These are phyloP conservation scores for Paramecium tetraurelia DNA, from an alignment of 73 alveolate species.

Conservation along the genomic window DNA sequence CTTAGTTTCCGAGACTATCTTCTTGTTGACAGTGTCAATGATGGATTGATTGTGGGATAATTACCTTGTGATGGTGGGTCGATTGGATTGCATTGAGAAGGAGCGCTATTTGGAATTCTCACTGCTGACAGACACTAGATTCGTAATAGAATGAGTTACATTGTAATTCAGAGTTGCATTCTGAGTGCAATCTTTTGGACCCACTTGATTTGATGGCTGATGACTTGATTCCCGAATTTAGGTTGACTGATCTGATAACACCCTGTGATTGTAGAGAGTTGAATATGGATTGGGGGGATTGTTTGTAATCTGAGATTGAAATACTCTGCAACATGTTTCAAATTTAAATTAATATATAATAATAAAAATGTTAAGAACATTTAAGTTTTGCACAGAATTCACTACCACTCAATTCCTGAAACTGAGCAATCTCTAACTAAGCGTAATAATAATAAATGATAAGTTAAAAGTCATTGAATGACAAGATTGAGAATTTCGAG, in stretches of 20 bases:
- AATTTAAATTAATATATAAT: neutral
- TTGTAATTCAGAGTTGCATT: neutral
- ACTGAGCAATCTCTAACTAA: neutral
- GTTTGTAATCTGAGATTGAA: neutral
- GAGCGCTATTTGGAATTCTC: neutral
- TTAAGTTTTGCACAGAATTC: neutral
- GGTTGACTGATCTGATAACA: neutral
- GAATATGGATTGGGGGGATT: neutral
- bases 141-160: no score
- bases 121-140: constrained; percentile 45
- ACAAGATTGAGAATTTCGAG: neutral
- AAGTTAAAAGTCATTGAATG: neutral
- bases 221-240: neutral
- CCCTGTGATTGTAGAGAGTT: neutral
- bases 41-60: neutral
- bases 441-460: neutral
- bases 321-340: constrained; percentile 20
- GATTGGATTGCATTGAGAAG: neutral
- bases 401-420: neutral
- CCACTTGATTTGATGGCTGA: neutral
- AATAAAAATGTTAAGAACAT: neutral
- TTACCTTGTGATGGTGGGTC: neutral
- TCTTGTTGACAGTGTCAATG: neutral
- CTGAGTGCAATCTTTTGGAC: constrained; percentile 8
- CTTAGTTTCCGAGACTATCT: neutral